Base-by-base conservation (phyloP, 1,139 yeast genomes). In the Zygoascus sp. region DNA sequence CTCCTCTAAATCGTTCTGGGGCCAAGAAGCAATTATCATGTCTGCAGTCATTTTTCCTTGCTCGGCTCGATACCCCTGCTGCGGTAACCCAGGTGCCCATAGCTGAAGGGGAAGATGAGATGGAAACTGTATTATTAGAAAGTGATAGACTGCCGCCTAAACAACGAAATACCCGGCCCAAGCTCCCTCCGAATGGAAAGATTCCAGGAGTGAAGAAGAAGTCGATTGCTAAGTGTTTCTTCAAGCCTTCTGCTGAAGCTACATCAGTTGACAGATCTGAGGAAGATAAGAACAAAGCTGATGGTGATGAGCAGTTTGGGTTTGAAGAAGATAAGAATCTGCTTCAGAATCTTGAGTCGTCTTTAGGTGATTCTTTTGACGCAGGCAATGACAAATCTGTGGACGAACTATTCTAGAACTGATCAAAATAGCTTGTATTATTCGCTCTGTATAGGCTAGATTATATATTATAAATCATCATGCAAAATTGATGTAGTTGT, bases 151-250 rank as follows among this genome's bases (percentile, higher is more conserved):
- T 87, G 56, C 89, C 95, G 1, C 80, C 84, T 53, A 84, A 85
- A 56, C 92, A 84, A 63, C 72, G 90, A 45, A 81, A 83, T 53
- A 75, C 78, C n/a, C 76, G 94, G 53, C 87, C 96, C 1, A 82
- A 92, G 59, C 72, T 92, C 42, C 97, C 97, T 1, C 97, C 97
- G 0, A 88, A 90, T 9, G 98, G 97, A 40, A 90, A 87, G 63
- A 86, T 92, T 34, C 67, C 84, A 0, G 73, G 78, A 1, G 70
- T 80, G 30, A 89, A 87, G 68, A 87, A 83, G 69, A 58, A 58
- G 54, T 59, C 58, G 11, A 32, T 60, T 20, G 51, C 58, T 23
- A 55, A 55, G 38, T 62, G 62, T 9, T 65, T 58, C 37, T 51
- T 59, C 38, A 23, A 44, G 16, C 54, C 53, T 1, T 13, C 34